Evolutionary conservation across 208 protist species (phyloP), one percentile per base, ranked within the genome.

Genomic region (Trypanosoma congolense): DNA sequence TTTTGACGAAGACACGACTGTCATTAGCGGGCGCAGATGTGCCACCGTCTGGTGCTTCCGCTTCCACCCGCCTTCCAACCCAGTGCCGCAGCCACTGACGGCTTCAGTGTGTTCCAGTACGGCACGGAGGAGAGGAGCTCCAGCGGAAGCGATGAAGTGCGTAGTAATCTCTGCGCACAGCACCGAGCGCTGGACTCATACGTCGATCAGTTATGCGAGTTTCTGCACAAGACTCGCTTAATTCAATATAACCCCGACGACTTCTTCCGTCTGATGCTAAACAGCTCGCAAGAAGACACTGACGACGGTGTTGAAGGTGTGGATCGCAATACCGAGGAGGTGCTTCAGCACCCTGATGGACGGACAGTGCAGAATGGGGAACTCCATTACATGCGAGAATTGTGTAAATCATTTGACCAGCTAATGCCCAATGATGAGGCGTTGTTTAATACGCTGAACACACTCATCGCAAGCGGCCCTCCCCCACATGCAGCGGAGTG

Each of bases 231-330:
- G 5, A 75, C 75, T 16, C 71, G 79, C n/a, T 66, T 92, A 2
- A 77, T 94, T 44, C 83, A 92, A 44, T 55, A 72, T 10, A 81
- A 92, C 65, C 83, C 87, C 2, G 79, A 90, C 10, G 70, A 86
- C 43, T 94, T 78, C 55, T 92, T 94, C 31, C 48, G 75, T 31
- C 75, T 80, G 43, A 52, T 84, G 28, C 60, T 46, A 10, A 46
- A 63, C 43, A 70, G 45, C 49, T 67, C 69, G 52, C 59, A n/a
- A 4, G 40, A 30, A 14, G 38, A 8, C 22, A 24, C 12, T 4
- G 49, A 24, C 14, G 1, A n/a, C 2, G 2, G 4, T 9, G 24
- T 19, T 19, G 19, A 19, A 14, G 40, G 22, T 12, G n/a, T n/a
- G n/a, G n/a, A n/a, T n/a, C n/a, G n/a, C n/a, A n/a, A n/a, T n/a